phyloP scores from a whole-genome alignment of 2,329 filamentous ascomycete genomes.

The Penicillium sp. region DNA sequence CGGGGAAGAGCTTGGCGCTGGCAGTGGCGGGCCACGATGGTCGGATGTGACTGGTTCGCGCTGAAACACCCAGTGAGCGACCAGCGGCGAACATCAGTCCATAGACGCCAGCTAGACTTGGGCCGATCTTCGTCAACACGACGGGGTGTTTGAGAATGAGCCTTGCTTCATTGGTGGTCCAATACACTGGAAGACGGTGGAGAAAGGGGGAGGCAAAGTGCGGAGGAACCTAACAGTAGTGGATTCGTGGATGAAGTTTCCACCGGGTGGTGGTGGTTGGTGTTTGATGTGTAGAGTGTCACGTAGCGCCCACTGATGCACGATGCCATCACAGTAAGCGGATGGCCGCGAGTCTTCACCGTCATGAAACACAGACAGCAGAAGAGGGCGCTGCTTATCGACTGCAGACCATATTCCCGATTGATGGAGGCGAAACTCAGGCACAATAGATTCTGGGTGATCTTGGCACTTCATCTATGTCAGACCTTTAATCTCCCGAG shows the following conservation, averaged over 20 bases:
- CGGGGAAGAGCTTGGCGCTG: slow-evolving; percentile 1
- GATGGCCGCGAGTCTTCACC: background rate
- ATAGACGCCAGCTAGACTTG: slow-evolving; percentile 16
- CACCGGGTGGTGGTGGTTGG: background rate
- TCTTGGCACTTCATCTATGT: slow-evolving; percentile 25
- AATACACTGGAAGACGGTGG: slow-evolving; percentile 14
- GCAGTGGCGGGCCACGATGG: slow-evolving; percentile 6
- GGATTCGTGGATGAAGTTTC: background rate
- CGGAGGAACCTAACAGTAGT: slow-evolving; percentile 1
- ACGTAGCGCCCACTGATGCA: slow-evolving; percentile 6
- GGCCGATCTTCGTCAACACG: slow-evolving; percentile 15
- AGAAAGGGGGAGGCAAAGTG: slow-evolving; percentile 7
- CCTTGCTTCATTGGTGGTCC: slow-evolving; percentile 17
- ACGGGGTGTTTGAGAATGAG: slow-evolving; percentile 23
- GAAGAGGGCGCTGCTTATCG: background rate
- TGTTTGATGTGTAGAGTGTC: background rate
- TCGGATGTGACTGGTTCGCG: slow-evolving; percentile 16
- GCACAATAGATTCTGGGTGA: background rate
- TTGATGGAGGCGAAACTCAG: background rate
- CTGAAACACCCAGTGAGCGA: slow-evolving; percentile 21
- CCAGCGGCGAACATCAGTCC: slow-evolving; percentile 11
- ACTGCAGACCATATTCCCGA: background rate
- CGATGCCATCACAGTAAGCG: background rate
- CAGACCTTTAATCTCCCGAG: slow-evolving; percentile 16
- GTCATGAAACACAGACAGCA: slow-evolving; percentile 5